Evolutionary conservation across 495 filamentous ascomycete genomes (phyloP), one percentile per base, ranked within the genome.

Genomic region (Neurospora africana): DNA sequence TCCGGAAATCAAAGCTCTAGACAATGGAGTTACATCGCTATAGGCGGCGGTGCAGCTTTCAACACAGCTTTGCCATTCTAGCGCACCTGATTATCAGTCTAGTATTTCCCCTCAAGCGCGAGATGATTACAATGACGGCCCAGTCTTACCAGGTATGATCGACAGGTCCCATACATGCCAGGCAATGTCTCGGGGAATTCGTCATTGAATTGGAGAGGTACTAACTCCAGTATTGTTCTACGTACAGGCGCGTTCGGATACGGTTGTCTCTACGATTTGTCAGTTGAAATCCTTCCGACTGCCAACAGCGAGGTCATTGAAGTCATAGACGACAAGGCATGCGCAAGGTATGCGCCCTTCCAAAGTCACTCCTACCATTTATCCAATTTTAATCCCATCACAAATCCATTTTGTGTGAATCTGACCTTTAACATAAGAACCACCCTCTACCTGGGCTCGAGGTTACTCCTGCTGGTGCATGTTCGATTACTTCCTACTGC

Each of bases 1-100:
- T 4, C 86, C 89, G 0, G 89, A 89, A 70, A 80, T 79, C 79
- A 85, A 86, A 10, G 79, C 79, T n/a, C 72, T 84, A 1, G 76
- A 82, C 33, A 76, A 78, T 19, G 77, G 72, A 8, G 73, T 70
- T 37, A 75, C 75, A 39, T 77, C 61, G 39, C 40, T 87, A 8
- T 88, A 83, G 86, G 82, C 79, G 17, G 83, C 83, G 19, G 76
- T 88, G 43, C 81, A 86, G 73, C 72, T 88, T 17, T 83, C 79
- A 7, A 80, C 82, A 13, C 80, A 78, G 69, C 69, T 84, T 2
- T 78, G 75, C 71, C 74, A 71, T 33, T 73, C 77, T 5, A 70
- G 70, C 33, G 70, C 38, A 27, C 71, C 70, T 3, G 68, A 73
- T 3, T 21, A 15, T 33, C 53, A 65, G 13, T 65, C 53, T 33